A percentile compares a stretch with the other conserved stretches of the same genome.
phyloP scores from a whole-genome alignment of 768 basidiomycete species.

The Naganishia antarctica region DNA sequence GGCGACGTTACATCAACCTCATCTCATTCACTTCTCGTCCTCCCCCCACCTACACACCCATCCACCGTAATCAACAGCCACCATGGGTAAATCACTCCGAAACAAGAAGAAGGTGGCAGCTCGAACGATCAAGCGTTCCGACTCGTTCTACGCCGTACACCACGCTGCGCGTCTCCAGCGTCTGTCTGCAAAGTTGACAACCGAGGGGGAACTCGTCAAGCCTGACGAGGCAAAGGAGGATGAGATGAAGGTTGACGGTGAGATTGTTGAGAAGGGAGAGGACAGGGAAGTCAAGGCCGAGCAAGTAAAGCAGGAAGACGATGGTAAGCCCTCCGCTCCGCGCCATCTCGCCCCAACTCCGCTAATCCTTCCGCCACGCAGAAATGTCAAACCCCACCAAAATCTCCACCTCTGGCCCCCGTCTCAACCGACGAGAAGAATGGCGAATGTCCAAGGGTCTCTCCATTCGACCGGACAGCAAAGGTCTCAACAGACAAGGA shows the following conservation, averaged over 20 bases:
- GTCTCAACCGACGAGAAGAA: constrained; percentile 68
- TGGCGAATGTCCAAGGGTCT: constrained; percentile 77
- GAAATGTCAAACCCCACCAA: constrained; percentile 43
- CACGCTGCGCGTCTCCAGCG: constrained; percentile 41
- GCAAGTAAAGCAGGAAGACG: constrained; percentile 6
- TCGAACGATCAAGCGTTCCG: constrained; percentile 38
- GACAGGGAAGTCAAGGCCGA: constrained; percentile 1
- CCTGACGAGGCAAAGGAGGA: constrained; percentile 19
- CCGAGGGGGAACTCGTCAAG: constrained; percentile 18
- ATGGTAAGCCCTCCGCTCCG: not conserved
- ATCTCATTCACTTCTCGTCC: no score
- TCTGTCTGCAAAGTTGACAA: constrained; percentile 31
- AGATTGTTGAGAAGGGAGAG: not conserved
- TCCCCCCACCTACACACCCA: not conserved
- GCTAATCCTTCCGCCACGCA: not conserved
- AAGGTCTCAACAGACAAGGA: constrained; percentile 38
- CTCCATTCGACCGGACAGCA: constrained; percentile 34
- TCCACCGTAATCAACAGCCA: not conserved
- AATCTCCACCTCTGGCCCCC: constrained; percentile 77
- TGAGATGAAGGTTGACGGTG: constrained; percentile 21
- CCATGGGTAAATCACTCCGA: constrained; percentile 48
- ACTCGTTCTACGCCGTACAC: constrained; percentile 40
- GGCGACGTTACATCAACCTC: no score
- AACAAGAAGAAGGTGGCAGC: constrained; percentile 42
- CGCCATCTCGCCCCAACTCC: not conserved